phyloP scores from a whole-genome alignment of 495 filamentous ascomycete species.

The Daldinia grandis region DNA sequence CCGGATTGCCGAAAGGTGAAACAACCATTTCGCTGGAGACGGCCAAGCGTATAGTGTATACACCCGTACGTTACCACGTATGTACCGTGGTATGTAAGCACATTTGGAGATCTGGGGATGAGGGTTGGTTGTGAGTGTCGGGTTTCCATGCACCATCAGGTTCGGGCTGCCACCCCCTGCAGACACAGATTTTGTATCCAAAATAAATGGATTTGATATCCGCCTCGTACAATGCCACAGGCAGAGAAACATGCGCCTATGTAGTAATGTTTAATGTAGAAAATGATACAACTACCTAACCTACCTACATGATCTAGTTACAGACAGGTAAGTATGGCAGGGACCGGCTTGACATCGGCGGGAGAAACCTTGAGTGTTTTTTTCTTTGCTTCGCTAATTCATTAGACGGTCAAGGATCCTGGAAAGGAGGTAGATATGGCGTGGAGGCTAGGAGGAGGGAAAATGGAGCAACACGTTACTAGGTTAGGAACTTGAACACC shows the following conservation, averaged over 20 bases:
- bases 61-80: not conserved
- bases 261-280: not conserved
- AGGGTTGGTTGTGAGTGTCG: slow-evolving; percentile 30
- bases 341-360: slow-evolving; percentile 13
- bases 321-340: not conserved
- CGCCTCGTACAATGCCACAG: slow-evolving; percentile 15
- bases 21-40: slow-evolving; percentile 2
- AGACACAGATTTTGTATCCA: slow-evolving; percentile 16
- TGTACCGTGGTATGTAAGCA: not conserved
- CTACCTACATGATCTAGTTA: not conserved
- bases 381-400: slow-evolving; percentile 1
- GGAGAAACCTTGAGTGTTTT: slow-evolving; percentile 33
- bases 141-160: slow-evolving; percentile 25
- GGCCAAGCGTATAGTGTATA: not conserved
- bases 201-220: slow-evolving; percentile 17
- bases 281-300: too few species aligned
- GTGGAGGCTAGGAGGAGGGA: slow-evolving; percentile 1
- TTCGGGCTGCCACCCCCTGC: slow-evolving; percentile 28
- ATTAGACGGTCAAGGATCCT: slow-evolving; percentile 28
- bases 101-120: slow-evolving; percentile 36
- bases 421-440: slow-evolving; percentile 7
- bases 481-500: not conserved
- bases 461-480: not conserved
- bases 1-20: slow-evolving; percentile 9
- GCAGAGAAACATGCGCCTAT: not conserved